Evolutionary conservation across 179 eudicot genomes (phyloP), one percentile per base, ranked within the genome.

Genomic region (Silene noctiflora): DNA sequence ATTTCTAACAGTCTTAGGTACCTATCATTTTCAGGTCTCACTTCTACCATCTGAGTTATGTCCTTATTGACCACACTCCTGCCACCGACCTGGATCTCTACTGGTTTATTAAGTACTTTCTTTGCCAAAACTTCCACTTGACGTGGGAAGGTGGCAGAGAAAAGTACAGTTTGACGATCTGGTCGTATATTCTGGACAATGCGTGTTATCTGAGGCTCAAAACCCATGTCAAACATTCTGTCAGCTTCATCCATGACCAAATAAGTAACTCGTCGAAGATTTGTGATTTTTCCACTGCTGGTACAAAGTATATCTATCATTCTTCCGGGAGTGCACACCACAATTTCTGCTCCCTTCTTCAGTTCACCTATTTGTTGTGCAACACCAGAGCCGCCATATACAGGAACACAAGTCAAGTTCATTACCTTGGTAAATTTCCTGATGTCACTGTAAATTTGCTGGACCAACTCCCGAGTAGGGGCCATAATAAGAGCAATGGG

Each of bases 211-310:
- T 94, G 98, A 60, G 98, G 98, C 79, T 94, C 98, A 80, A 94
- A 94, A 35, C 98, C 98, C 97, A 93, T 91, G 74, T 93, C 98
- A 83, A 93, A 93, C 98, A 93, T 93, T 69, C 97, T 79, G 79
- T 93, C 98, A 72, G 98, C 98, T 82, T 93, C 98, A 73, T 93
- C 98, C 98, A 93, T 87, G 69, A 93, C 98, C 87, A 93, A 78
- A 80, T 90, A 93, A 42, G 98, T 90, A 16, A 93, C 98, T 69
- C 98, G 86, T 14, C 98, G 88, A 35, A 94, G 90, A 81, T 94
- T 94, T 48, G 98, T 94, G 24, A 94, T 94, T 77, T 94, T 94
- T 55, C 98, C 98, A 68, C 84, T 83, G 68, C 98, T 91, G 0
- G 98, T 94, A 71, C 96, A 91, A 3, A 94, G 90, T 70, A 94